Evolutionary conservation across 768 basidiomycete species (phyloP), one percentile per base, ranked within the genome.

Genomic region (Lactarius hengduanensis): DNA sequence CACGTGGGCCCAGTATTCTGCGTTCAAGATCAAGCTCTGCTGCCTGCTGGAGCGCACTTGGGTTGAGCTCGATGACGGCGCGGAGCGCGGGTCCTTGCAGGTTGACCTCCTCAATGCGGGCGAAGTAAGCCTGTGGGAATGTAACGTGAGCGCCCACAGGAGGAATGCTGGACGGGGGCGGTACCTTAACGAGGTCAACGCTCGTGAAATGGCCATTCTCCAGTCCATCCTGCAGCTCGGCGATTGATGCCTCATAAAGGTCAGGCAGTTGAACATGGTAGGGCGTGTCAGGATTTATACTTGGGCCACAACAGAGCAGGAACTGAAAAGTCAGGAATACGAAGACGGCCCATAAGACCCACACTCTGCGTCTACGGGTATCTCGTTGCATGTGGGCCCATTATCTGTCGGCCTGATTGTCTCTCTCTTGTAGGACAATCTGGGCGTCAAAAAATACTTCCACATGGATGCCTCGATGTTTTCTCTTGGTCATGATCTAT

Each of bases 21-120:
- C 75, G 66, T 54, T 76, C 75, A 10, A 56, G 22, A 50, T 76
- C 75, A 34, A 80, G 74, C 1, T 58, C 64, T 0, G 73, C 73
- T 3, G 80, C 81, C 62, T 79, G 72, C 9, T 57, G 47, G 22
- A 81, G 66, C 8, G 80, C 80, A 28, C 71, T 74, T 0, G 79
- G 77, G 58, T 79, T 81, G 9, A 72, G 76, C 64, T 80, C 77
- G n/a, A 81, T 73, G 20, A 81, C 76, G 2, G 80, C 80, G n/a
- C 76, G 78, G 18, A 80, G 64, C 2, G 32, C 66, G 4, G 80
- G 74, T 2, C 79, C 79, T 50, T 77, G 66, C 15, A 76, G 64
- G 70, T 81, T 81, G 16, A 81, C 80, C 73, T 81, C 80, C 26
- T 77, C 74, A 56, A 81, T 81, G 18, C 80, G 76, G 20, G 76